Base-by-base conservation (phyloP, 495 filamentous ascomycete genomes). In the Xylaria scruposa region DNA sequence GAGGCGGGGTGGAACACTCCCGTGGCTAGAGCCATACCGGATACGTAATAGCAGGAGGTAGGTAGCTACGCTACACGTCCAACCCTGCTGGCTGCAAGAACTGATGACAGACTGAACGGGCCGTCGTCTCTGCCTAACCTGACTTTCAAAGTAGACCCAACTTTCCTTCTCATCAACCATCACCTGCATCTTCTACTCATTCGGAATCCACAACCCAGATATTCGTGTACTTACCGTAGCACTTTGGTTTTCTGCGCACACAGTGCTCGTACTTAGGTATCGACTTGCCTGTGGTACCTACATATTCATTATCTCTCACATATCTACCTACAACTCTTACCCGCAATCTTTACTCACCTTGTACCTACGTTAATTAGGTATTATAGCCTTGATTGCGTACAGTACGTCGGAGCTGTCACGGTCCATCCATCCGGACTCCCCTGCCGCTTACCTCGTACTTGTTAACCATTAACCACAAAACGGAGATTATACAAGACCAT, bases 1-100 rank as follows among this genome's bases (percentile, higher is more conserved):
- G 54, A 36, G 54, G 54, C 54, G 54, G 54, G 54, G 54, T 51
- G 49, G 49, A 49, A 51, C 49, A 51, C 49, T 51, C 49, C 49
- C 21, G 21, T 53, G 49, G 19, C 7, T 53, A 26, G 49, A 24
- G 47, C 51, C 12, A 54, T 56, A 29, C 51, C 51, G 24, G 49
- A 56, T 56, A 56, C 26, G 51, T 56, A 36, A 60, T 59, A 59
- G n/a, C n/a, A n/a, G n/a, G n/a, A n/a, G n/a, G n/a, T 59, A 59
- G 15, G 29, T 36, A 59, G 51, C 47, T 53, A 56, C 51, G 29
- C 51, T 36, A 36, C 31, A 33, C n/a, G 24, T 24, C 12, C 53
- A 60, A 60, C n/a, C 58, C 36, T 64, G 60, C 60, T 42, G 59
- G 59, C 33, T 44, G 38, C 13, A 63, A 63, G 60, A 40, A 21